Percentiles rank a stretch among this genome's conserved stretches.
phyloP scores from a whole-genome alignment of 768 basidiomycete genomes.

The Russula dissimulans region DNA sequence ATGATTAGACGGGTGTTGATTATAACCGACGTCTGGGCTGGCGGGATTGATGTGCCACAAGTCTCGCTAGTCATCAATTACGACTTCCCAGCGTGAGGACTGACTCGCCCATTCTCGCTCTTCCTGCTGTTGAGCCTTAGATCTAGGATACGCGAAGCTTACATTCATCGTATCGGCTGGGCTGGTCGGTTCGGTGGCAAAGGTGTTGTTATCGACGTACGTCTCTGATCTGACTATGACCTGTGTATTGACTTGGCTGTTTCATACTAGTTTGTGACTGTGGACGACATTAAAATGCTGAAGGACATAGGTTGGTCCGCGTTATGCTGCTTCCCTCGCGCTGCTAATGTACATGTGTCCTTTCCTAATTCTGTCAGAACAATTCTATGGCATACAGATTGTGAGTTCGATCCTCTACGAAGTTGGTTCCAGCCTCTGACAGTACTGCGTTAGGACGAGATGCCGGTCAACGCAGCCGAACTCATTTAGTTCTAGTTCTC shows the following conservation, averaged over 20 bases:
- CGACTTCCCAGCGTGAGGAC: constrained; percentile 87
- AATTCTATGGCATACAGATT: constrained; percentile 95
- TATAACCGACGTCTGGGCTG: constrained; percentile 94
- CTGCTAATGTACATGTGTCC: not conserved
- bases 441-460: constrained; percentile 66
- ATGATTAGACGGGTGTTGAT: constrained; percentile 74
- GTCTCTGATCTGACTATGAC: constrained; percentile 22
- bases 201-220: constrained; percentile 97
- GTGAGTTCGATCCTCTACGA: constrained; percentile 34
- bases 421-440: constrained; percentile 20
- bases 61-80: constrained; percentile 97
- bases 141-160: constrained; percentile 92
- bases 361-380: constrained; percentile 43
- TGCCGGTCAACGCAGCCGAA: constrained; percentile 97
- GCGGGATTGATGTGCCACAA: constrained; percentile 97
- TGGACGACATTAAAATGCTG: constrained; percentile 92
- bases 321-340: not conserved
- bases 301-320: constrained; percentile 86
- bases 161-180: constrained; percentile 98
- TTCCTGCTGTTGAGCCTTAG: not conserved
- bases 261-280: constrained; percentile 74
- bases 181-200: constrained; percentile 98
- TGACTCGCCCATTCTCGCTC: constrained; percentile 16
- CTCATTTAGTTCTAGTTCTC: constrained; percentile 87
- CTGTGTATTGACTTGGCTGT: not conserved